Conservation (phyloP, 2,329 filamentous ascomycete genomes). For the Penicillium decumbens region DNA sequence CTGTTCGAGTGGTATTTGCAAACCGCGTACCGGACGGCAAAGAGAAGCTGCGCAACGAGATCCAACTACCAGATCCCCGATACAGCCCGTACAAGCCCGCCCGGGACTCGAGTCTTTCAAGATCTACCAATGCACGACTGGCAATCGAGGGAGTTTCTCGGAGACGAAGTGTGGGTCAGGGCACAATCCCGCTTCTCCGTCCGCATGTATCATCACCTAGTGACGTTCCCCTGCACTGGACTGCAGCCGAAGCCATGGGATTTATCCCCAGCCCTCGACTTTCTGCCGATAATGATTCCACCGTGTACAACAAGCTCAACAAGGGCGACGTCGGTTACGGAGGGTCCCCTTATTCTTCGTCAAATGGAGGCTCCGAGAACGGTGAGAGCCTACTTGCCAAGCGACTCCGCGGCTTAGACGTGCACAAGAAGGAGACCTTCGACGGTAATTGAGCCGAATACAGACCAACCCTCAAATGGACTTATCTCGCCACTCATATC, state of each 20-base stretch:
- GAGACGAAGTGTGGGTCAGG: conserved; percentile 53
- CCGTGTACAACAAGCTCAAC: conserved; percentile 62
- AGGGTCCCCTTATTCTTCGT: conserved; percentile 48
- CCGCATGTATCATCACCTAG: conserved; percentile 11
- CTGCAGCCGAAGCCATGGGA: conserved; percentile 5
- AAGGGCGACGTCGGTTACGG: conserved; percentile 63
- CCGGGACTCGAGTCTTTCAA: conserved; percentile 39
- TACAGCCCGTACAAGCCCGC: conserved; percentile 77
- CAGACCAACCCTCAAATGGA: not conserved
- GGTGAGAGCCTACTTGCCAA: conserved; percentile 67
- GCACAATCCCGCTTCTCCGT: conserved; percentile 9
- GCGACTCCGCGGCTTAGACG: conserved; percentile 60
- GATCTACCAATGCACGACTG: conserved; percentile 45
- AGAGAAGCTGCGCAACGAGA: conserved; percentile 84
- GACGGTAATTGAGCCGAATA: conserved; percentile 11
- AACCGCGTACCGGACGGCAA: conserved; percentile 95
- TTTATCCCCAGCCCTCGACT: conserved; percentile 20
- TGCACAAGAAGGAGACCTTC: conserved; percentile 32
- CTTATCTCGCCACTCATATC: not conserved
- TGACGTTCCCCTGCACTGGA: conserved; percentile 12
- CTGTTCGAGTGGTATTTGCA: conserved; percentile 89
- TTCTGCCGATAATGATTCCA: conserved; percentile 27
- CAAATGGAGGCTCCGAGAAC: conserved; percentile 41
- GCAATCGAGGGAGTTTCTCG: conserved; percentile 58
- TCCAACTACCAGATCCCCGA: conserved; percentile 79